These are phyloP conservation scores for Neurospora sp. DNA, from an alignment of 2,329 filamentous ascomycete species.

Conservation along the genomic window DNA sequence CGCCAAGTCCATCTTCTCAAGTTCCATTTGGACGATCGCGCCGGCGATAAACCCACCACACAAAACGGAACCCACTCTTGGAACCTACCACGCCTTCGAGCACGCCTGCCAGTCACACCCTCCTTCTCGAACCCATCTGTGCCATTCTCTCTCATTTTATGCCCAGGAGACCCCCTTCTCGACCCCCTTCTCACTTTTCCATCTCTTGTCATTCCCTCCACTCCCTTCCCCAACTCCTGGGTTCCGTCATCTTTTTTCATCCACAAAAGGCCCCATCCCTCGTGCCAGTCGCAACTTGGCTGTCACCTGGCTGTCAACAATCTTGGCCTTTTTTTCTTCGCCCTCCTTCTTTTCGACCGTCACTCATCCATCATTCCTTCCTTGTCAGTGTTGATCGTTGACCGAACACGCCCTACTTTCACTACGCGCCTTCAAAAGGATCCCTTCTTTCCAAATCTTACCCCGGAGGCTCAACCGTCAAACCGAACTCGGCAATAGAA, in stretches of 20 bases:
- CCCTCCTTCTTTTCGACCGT: background rate
- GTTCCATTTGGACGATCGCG: background rate
- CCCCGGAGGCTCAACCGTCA: background rate
- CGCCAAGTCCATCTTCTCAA: background rate
- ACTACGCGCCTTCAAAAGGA: background rate
- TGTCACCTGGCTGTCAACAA: background rate
- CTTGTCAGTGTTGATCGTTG: background rate
- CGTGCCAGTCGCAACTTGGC: background rate
- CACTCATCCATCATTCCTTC: background rate
- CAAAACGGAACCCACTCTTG: background rate
- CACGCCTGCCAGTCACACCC: background rate
- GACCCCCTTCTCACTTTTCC: background rate
- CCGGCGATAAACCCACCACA: conserved; percentile 3
- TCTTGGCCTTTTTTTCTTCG: background rate
- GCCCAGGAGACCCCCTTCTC: background rate
- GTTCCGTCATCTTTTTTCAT: background rate
- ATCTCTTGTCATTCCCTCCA: background rate
- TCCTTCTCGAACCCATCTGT: background rate
- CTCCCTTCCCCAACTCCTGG: background rate
- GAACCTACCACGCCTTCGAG: background rate
- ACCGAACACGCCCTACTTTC: background rate
- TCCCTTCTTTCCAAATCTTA: background rate
- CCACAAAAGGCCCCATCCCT: background rate
- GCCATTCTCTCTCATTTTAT: background rate
- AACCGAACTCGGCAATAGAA: background rate